Evolutionary conservation across 2,329 filamentous ascomycete species (phyloP), one percentile per base, ranked within the genome.

Genomic region (Emericellopsis atlantica): DNA sequence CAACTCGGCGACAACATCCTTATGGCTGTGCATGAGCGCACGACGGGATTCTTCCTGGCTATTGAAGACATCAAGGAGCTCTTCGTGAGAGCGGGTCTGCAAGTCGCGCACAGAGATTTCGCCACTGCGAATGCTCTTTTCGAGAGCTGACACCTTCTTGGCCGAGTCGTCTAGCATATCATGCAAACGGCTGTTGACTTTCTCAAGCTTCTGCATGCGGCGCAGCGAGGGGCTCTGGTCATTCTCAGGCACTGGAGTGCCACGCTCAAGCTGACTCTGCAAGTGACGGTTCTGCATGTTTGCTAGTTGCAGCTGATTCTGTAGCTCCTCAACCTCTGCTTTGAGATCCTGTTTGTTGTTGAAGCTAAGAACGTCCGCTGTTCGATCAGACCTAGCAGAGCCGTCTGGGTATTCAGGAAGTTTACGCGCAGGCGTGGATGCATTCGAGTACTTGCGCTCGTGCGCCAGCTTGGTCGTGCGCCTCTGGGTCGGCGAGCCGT

Each of bases 211-310:
- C 55, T 94, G 84, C 52, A 95, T 81, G 14, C 92, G 80, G 41
- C 81, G 75, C 37, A 84, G 58, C 2, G 86, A 90, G 1, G 86
- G 85, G 49, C 81, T 90, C 36, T 92, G 81, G 38, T 90, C 84
- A 57, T 69, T 76, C 31, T 84, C 81, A 21, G 72, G 72, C 6
- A 63, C 64, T 4, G 81, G 76, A 0, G 76, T 79, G 9, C 65
- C 66, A 37, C 84, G 77, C 32, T 90, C 84, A 34, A 95, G 66
- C 55, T 95, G 88, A 54, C 78, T 88, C 55, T 95, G 85, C 6
- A 96, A 75, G 53, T 96, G 89, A 29, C 84, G 80, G 60, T 95
- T 95, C 51, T 93, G 85, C 86, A 96, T 95, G 59, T 95, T 84
- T 5, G 84, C 81, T 57, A 96, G 77, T 55, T 96, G 90, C 40